These are phyloP conservation scores for Obba rivulosa DNA, from an alignment of 768 basidiomycete genomes.

Conservation along the genomic window DNA sequence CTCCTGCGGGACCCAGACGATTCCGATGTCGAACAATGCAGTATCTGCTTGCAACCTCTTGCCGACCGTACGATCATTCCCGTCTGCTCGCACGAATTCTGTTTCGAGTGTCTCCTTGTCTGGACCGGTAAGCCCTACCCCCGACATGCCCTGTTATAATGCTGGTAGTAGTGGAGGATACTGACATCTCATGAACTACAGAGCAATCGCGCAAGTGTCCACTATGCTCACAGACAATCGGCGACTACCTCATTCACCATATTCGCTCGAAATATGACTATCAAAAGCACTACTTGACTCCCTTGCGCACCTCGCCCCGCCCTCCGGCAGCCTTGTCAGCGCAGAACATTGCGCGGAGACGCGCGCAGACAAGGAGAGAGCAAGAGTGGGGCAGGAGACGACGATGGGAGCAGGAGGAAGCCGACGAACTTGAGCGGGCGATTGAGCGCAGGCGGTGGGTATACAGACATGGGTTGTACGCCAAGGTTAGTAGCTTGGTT, in stretches of 20 bases:
- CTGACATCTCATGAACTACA: slow-evolving; percentile 18
- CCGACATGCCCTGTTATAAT: background rate
- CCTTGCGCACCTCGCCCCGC: slow-evolving; percentile 50
- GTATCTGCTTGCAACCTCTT: slow-evolving; percentile 79
- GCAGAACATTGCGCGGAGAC: slow-evolving; percentile 25
- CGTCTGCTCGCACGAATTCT: slow-evolving; percentile 87
- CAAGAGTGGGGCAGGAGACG: slow-evolving; percentile 54
- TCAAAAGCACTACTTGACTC: slow-evolving; percentile 72
- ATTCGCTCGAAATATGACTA: slow-evolving; percentile 77
- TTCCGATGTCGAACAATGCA: slow-evolving; percentile 58
- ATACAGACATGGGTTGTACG: slow-evolving; percentile 74
- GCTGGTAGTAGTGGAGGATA: background rate
- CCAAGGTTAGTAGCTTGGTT: slow-evolving; percentile 55
- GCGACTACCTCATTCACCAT: slow-evolving; percentile 73
- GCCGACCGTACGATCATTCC: slow-evolving; percentile 79
- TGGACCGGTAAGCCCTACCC: slow-evolving; percentile 65
- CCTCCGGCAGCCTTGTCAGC: slow-evolving; percentile 26
- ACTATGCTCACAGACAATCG: slow-evolving; percentile 62
- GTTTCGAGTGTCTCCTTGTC: slow-evolving; percentile 83
- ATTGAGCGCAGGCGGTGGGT: slow-evolving; percentile 73
- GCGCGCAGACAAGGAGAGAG: slow-evolving; percentile 31
- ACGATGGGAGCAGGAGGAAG: slow-evolving; percentile 46
- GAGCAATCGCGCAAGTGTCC: slow-evolving; percentile 79
- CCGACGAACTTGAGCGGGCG: slow-evolving; percentile 70
- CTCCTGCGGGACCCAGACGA: slow-evolving; percentile 24